Conservation (phyloP, 2,329 filamentous ascomycete species). For the Sarocladium kiliense region DNA sequence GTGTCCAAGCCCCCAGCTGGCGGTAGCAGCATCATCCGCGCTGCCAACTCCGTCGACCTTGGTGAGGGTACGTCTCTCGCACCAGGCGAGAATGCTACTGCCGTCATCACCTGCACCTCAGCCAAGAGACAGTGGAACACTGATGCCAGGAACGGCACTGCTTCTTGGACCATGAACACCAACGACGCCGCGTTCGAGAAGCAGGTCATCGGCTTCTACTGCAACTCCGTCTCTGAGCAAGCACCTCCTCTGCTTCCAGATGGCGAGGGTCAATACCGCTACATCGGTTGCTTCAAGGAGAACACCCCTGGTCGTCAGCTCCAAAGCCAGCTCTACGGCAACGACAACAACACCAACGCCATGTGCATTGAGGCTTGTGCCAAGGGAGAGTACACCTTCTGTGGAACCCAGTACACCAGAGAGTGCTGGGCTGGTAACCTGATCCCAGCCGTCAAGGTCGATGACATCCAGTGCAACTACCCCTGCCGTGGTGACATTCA, state of each 20-base stretch:
- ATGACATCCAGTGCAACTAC: slow-evolving; percentile 45
- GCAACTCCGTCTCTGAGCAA: slow-evolving; percentile 47
- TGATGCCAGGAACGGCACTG: slow-evolving; percentile 41
- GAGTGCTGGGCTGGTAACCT: slow-evolving; percentile 52
- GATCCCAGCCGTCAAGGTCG: slow-evolving; percentile 37
- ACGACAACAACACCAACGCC: slow-evolving; percentile 34
- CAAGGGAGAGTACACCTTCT: slow-evolving; percentile 31
- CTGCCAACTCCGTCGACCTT: slow-evolving; percentile 51
- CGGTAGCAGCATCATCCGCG: slow-evolving; percentile 45
- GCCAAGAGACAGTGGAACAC: slow-evolving; percentile 54
- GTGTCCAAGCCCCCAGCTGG: slow-evolving; percentile 59
- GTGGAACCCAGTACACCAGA: slow-evolving; percentile 42
- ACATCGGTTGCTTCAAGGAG: slow-evolving; percentile 51
- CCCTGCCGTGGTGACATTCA: slow-evolving; percentile 43
- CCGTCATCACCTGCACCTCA: slow-evolving; percentile 48
- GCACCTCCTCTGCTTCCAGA: slow-evolving; percentile 39
- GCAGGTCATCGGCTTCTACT: slow-evolving; percentile 46
- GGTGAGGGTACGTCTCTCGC: slow-evolving; percentile 49
- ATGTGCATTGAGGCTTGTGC: slow-evolving; percentile 40
- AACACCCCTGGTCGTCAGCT: slow-evolving; percentile 51
- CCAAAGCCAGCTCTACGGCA: slow-evolving; percentile 33
- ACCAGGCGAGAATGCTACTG: slow-evolving; percentile 45
- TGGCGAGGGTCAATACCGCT: slow-evolving; percentile 44
- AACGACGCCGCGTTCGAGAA: slow-evolving; percentile 49
- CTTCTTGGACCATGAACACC: slow-evolving; percentile 52